Conservation (phyloP, 2,329 filamentous ascomycete species). For the Aspergillus latus region DNA sequence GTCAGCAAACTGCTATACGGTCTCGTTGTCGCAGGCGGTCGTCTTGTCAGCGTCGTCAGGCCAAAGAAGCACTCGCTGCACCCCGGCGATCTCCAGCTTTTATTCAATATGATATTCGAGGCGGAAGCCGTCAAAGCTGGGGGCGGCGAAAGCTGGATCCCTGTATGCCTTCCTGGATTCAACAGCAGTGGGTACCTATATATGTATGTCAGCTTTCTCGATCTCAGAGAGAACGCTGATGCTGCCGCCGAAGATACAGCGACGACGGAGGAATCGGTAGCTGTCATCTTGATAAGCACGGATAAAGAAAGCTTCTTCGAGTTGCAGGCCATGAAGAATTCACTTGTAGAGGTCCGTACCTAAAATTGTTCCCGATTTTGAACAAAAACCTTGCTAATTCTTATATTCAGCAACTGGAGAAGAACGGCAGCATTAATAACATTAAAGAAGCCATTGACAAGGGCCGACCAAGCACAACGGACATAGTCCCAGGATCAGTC, state of each 20-base stretch:
- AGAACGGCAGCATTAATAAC: conserved; percentile 70
- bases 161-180: conserved; percentile 91
- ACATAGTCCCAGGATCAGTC: conserved; percentile 76
- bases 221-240: conserved; percentile 55
- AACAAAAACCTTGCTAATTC: conserved; percentile 28
- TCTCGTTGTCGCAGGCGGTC: conserved; percentile 85
- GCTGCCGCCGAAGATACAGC: conserved; percentile 44
- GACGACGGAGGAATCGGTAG: conserved; percentile 68
- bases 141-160: conserved; percentile 97
- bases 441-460: conserved; percentile 70
- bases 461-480: conserved; percentile 69
- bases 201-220: conserved; percentile 98
- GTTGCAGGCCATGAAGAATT: conserved; percentile 69
- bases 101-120: conserved; percentile 99
- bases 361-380: background rate
- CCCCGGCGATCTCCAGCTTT: conserved; percentile 89
- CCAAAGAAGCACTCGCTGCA: conserved; percentile 95
- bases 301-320: conserved; percentile 93
- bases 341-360: conserved; percentile 54
- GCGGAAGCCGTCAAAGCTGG: conserved; percentile 87
- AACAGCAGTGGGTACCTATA: conserved; percentile 96
- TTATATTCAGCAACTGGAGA: conserved; percentile 63
- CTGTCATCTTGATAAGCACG: conserved; percentile 86
- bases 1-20: conserved; percentile 84
- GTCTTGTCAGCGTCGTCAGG: conserved; percentile 89